phyloP scores from a whole-genome alignment of 805 yeast genomes.

The Ogataea zsoltii region DNA sequence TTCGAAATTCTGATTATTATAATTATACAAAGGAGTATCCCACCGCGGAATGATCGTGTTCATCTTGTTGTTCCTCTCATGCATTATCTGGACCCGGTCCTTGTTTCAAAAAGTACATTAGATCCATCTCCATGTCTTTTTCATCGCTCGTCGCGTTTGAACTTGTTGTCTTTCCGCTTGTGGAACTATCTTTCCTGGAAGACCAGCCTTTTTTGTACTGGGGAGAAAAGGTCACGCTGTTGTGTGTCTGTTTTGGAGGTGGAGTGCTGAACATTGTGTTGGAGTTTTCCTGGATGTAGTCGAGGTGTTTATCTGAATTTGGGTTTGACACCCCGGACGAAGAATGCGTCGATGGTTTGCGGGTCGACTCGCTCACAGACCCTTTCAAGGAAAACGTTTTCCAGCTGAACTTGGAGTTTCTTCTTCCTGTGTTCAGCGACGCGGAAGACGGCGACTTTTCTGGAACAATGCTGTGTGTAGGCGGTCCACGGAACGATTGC shows the following conservation, averaged over 20 bases:
- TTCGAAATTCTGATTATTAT: too few species aligned
- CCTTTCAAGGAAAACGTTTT: slow-evolving; percentile 25
- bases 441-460: slow-evolving; percentile 2
- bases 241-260: slow-evolving; percentile 1
- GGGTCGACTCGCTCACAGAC: slow-evolving; percentile 21
- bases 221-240: slow-evolving; percentile 6
- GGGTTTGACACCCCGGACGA: slow-evolving; percentile 6
- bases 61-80: neutral
- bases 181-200: slow-evolving; percentile 19
- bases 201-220: slow-evolving; percentile 12
- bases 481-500: neutral
- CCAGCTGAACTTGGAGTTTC: slow-evolving; percentile 31
- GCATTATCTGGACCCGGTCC: slow-evolving; percentile 7
- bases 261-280: neutral
- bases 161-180: slow-evolving; percentile 18
- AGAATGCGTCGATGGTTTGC: slow-evolving; percentile 14
- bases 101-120: slow-evolving; percentile 24
- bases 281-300: slow-evolving; percentile 12
- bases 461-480: neutral
- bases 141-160: slow-evolving; percentile 13
- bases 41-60: too few species aligned
- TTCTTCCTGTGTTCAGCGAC: slow-evolving; percentile 12
- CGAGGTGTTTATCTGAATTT: slow-evolving; percentile 7
- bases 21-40: too few species aligned
- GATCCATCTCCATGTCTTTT: slow-evolving; percentile 25